Evolutionary conservation across 768 basidiomycete genomes (phyloP).

Genomic region (Piloderma croceum): DNA sequence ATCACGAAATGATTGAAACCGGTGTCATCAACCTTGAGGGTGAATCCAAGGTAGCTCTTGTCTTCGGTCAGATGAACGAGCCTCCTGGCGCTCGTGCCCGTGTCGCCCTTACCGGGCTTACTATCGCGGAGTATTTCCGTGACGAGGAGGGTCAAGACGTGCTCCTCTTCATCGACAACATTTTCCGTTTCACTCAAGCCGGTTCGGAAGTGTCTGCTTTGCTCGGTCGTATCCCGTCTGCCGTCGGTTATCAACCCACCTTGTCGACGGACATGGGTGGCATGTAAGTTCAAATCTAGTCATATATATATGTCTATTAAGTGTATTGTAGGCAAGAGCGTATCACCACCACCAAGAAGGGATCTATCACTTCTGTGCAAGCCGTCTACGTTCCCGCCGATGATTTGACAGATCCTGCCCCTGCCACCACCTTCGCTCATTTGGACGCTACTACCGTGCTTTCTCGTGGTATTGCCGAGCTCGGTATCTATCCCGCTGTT

Average conservation of each 20-base stretch:
- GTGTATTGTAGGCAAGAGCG: slow-evolving; percentile 79
- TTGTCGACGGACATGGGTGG: slow-evolving; percentile 99
- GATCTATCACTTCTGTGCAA: slow-evolving; percentile 99
- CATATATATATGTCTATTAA: slow-evolving; percentile 6
- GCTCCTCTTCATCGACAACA: slow-evolving; percentile 99
- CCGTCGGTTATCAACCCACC: slow-evolving; percentile 99
- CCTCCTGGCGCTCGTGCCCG: slow-evolving; percentile 99
- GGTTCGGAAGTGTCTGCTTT: slow-evolving; percentile 99
- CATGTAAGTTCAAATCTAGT: slow-evolving; percentile 60
- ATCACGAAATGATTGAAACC: slow-evolving; percentile 99
- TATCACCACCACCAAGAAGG: slow-evolving; percentile 99
- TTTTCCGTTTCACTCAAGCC: slow-evolving; percentile 99
- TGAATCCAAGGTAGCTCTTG: slow-evolving; percentile 99
- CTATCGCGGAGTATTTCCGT: slow-evolving; percentile 99
- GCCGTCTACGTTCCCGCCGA: slow-evolving; percentile 99
- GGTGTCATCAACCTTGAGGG: slow-evolving; percentile 99
- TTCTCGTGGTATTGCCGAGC: slow-evolving; percentile 97
- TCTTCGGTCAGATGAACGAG: slow-evolving; percentile 99
- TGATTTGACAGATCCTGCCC: slow-evolving; percentile 99
- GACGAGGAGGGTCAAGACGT: slow-evolving; percentile 99
- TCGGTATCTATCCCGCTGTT: slow-evolving; percentile 99
- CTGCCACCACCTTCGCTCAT: slow-evolving; percentile 99
- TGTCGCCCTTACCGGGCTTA: slow-evolving; percentile 98
- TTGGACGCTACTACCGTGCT: slow-evolving; percentile 99
- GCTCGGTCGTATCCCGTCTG: slow-evolving; percentile 99